A percentile compares a stretch with the other conserved stretches of the same genome.
Conservation (phyloP, 2,329 filamentous ascomycete species). For the Trichoderma endophyticum region DNA sequence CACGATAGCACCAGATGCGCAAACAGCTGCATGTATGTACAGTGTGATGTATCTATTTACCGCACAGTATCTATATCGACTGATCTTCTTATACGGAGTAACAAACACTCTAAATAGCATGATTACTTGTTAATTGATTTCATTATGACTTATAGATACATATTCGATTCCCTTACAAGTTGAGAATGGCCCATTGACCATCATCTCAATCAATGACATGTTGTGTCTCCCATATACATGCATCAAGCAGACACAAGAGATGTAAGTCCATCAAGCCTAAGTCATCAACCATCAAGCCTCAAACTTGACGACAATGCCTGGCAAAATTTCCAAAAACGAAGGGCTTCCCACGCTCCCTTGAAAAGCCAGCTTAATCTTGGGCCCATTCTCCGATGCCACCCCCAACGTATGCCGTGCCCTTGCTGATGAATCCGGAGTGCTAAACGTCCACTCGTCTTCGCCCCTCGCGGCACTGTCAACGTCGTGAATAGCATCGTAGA, state of each 20-base stretch:
- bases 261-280: background rate
- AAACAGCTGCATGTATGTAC: background rate
- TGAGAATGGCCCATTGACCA: too few species aligned
- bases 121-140: too few species aligned
- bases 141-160: too few species aligned
- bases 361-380: conserved; percentile 20
- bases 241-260: too few species aligned
- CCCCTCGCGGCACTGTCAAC: background rate
- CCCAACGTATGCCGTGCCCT: conserved; percentile 17
- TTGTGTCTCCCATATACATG: too few species aligned
- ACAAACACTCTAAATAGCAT: too few species aligned
- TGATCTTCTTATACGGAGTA: too few species aligned
- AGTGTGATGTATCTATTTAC: background rate
- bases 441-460: conserved; percentile 17
- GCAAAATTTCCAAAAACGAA: conserved; percentile 22
- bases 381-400: conserved; percentile 1
- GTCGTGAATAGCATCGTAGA: conserved; percentile 32
- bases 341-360: conserved; percentile 19
- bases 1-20: background rate
- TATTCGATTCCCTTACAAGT: too few species aligned
- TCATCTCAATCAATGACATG: too few species aligned
- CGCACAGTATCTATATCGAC: background rate
- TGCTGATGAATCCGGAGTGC: conserved; percentile 15
- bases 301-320: conserved; percentile 21
- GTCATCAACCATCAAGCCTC: conserved; percentile 1